A percentile compares a stretch with the other conserved stretches of the same genome.
phyloP scores from a whole-genome alignment of 1,284 basidiomycete genomes.

The Chalciporus sp. region DNA sequence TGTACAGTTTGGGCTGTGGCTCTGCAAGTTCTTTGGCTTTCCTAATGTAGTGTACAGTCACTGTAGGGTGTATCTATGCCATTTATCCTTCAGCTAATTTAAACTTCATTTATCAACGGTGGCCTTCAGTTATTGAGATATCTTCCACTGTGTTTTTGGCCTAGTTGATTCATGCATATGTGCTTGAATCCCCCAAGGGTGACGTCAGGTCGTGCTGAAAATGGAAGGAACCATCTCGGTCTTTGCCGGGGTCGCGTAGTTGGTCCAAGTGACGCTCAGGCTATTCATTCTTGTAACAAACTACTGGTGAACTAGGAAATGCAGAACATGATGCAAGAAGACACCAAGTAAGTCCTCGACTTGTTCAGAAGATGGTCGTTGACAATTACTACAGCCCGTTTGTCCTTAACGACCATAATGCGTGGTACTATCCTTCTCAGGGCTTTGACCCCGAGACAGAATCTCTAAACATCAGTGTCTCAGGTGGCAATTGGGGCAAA shows the following conservation, averaged over 20 bases:
- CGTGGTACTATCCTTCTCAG: slow-evolving; percentile 77
- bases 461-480: slow-evolving; percentile 46
- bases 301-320: slow-evolving; percentile 5
- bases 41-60: too few relatives aligned
- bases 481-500: slow-evolving; percentile 77
- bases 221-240: slow-evolving; percentile 12
- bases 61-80: too few relatives aligned
- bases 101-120: too few relatives aligned
- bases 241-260: slow-evolving; percentile 22
- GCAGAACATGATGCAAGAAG: slow-evolving; percentile 34
- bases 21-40: background rate
- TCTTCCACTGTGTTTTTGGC: too few relatives aligned
- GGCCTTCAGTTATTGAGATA: too few relatives aligned
- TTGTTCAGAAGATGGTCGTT: slow-evolving; percentile 5
- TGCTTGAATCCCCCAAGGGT: too few relatives aligned
- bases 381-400: slow-evolving; percentile 34
- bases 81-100: too few relatives aligned
- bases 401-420: slow-evolving; percentile 69
- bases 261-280: background rate
- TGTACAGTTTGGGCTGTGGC: slow-evolving; percentile 28
- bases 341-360: slow-evolving; percentile 29
- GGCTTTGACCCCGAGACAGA: slow-evolving; percentile 66
- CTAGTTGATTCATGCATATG: too few relatives aligned
- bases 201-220: too few relatives aligned
- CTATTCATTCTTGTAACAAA: too few relatives aligned